Base-by-base conservation (phyloP, 192 early-diverging fungal species). In the Funneliformis mosseae region DNA sequence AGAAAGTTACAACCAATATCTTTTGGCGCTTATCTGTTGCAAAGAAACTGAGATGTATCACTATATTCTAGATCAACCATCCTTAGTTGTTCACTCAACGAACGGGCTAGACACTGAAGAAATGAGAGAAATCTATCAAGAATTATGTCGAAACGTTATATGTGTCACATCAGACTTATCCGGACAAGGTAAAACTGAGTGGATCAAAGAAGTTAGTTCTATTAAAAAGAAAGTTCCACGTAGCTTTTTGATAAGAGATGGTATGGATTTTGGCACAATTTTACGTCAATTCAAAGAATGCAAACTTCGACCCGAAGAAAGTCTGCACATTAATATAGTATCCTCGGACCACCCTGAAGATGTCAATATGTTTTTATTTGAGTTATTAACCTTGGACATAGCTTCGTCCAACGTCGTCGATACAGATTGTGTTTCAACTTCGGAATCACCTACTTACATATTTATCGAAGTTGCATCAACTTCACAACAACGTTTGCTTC, bases 381-480 rank as follows among this genome's bases (percentile, higher is more conserved):
- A 81, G 38, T 33, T 81, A 27, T 67, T 81, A 11, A 70, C 68
- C 8, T 72, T 81, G 8, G 72, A 76, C 10, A 69, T 81, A 5
- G 63, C 78, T 10, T 77, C 62, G 25, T 45, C 50, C 59, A 43
- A 66, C 38, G 25, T 59, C 38, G 25, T 59, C 9, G 46, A 75
- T 50, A 77, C 78, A 10, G 62, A 64, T 61, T 23, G 1, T 12
- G 5, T 81, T 5, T 76, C 59, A 18, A 1, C 5, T 11, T 50
- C 39, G n/a, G 14, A 6, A 14, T 8, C 59, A 14, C 10, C 10
- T 11, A 76, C 48, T 12, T 16, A 2, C 18, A 8, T 76, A 45
- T 81, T 68, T 46, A 81, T 81, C 33, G 81, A 81, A 14, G 16
- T 81, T 5, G 81, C 74, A 12, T 81, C 81, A n/a, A 76, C 74